phyloP scores from a whole-genome alignment of 345 rosid species.

The Stellera chamaejasme region DNA sequence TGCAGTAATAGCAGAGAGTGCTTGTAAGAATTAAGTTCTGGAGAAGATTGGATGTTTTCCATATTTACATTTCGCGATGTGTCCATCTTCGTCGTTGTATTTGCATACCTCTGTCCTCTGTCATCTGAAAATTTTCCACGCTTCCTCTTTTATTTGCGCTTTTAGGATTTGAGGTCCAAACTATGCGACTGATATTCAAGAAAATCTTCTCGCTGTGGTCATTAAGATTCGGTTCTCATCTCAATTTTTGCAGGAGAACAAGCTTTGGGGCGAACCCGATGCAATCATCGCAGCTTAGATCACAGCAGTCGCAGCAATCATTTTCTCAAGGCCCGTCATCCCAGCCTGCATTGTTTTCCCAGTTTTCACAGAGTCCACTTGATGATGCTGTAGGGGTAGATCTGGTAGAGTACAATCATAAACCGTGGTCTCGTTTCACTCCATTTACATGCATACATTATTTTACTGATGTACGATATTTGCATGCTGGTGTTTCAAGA shows the following conservation, averaged over 20 bases:
- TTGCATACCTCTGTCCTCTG: no score
- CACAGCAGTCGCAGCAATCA: conserved; percentile 76
- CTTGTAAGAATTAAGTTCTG: no score
- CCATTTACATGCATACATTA: background rate
- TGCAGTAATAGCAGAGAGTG: no score
- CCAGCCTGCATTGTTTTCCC: conserved; percentile 72
- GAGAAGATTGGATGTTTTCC: no score
- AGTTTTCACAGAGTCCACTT: conserved; percentile 67
- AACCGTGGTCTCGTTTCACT: background rate
- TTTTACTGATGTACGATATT: background rate
- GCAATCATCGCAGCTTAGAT: conserved; percentile 58
- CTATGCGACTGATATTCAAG: no score
- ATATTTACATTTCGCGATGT: no score
- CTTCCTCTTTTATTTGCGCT: no score
- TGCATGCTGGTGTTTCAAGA: conserved; percentile 32
- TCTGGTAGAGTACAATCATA: conserved; percentile 37
- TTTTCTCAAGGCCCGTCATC: conserved; percentile 81
- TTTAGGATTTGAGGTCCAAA: no score
- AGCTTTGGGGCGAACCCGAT: conserved; percentile 29
- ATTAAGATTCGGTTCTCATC: no score
- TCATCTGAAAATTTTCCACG: no score
- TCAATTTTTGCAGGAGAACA: conserved; percentile 40
- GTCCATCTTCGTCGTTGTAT: no score
- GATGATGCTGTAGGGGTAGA: conserved; percentile 50
- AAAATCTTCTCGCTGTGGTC: no score